phyloP scores from a whole-genome alignment of 2,329 filamentous ascomycete species.

The Stagonosporopsis vannaccii region DNA sequence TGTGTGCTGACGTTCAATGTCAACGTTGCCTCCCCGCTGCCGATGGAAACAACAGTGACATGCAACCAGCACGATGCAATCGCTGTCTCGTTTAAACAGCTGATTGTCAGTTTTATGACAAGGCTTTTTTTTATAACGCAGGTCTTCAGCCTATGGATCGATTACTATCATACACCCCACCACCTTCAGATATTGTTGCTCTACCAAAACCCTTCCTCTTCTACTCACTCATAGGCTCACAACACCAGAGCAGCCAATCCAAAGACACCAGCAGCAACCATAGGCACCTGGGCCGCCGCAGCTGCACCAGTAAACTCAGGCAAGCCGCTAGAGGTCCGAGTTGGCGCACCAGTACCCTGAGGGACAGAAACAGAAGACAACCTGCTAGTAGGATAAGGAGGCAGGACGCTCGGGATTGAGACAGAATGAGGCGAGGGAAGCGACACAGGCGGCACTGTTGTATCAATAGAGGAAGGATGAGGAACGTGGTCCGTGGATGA shows the following conservation, averaged over 20 bases:
- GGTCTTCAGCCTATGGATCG: not conserved
- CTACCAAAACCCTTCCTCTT: not conserved
- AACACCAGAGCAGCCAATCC: constrained; percentile 30
- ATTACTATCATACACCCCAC: not conserved
- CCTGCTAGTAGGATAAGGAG: constrained; percentile 21
- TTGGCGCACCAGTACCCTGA: constrained; percentile 13
- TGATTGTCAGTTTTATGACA: too few relatives aligned
- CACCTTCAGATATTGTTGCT: too few relatives aligned
- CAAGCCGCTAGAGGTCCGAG: not conserved
- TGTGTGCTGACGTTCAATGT: too few relatives aligned
- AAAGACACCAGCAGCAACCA: constrained; percentile 26
- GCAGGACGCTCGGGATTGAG: constrained; percentile 3
- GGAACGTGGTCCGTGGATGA: not conserved
- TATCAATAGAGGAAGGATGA: constrained; percentile 10
- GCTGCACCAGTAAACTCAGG: constrained; percentile 33
- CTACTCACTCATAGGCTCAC: constrained; percentile 4
- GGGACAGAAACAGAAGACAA: constrained; percentile 8
- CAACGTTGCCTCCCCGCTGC: too few relatives aligned
- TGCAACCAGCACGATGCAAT: too few relatives aligned
- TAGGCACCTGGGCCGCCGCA: constrained; percentile 20
- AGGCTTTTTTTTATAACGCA: too few relatives aligned
- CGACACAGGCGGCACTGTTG: constrained; percentile 5
- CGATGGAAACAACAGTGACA: too few relatives aligned
- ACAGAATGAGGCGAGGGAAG: constrained; percentile 2
- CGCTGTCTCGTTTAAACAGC: too few relatives aligned